Evolutionary conservation across 192 early-diverging fungal genomes (phyloP).

Genomic region (Rhizophagus prolifer): DNA sequence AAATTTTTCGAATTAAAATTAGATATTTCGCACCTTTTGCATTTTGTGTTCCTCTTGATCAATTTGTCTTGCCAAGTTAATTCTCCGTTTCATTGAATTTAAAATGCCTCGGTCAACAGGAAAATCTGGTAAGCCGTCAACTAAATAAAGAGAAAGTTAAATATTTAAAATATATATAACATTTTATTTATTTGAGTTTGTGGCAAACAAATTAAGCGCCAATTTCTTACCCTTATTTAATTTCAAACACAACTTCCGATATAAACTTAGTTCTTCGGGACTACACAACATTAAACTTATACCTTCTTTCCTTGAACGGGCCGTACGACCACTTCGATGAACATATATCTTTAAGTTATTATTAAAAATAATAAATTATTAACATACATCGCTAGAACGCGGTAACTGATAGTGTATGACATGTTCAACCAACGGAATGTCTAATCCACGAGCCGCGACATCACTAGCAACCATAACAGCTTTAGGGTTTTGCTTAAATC

Average conservation of each 20-base stretch:
- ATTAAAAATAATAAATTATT: neutral
- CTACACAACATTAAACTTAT: conserved; percentile 79
- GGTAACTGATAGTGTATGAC: conserved; percentile 97
- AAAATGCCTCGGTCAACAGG: conserved; percentile 77
- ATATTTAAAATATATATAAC: neutral
- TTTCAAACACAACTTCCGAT: conserved; percentile 79
- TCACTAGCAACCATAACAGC: conserved; percentile 92
- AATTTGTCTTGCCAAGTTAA: conserved; percentile 79
- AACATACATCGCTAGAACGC: conserved; percentile 67
- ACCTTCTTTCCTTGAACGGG: conserved; percentile 81
- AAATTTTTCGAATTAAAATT: conserved; percentile 10
- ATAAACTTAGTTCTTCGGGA: conserved; percentile 80
- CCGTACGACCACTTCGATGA: conserved; percentile 92
- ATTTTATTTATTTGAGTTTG: no score
- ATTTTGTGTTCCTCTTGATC: conserved; percentile 77
- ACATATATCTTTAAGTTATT: conserved; percentile 82
- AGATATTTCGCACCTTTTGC: conserved; percentile 53
- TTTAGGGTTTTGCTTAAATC: conserved; percentile 68
- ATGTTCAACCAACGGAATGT: conserved; percentile 89
- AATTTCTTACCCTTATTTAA: conserved; percentile 64
- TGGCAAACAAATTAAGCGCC: neutral
- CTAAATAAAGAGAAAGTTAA: conserved; percentile 31
- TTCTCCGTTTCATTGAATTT: conserved; percentile 69
- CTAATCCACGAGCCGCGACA: conserved; percentile 94
- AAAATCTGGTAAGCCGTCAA: conserved; percentile 66